Evolutionary conservation across 1,139 yeast genomes (phyloP).

Genomic region (Geotrichum carabidarum): DNA sequence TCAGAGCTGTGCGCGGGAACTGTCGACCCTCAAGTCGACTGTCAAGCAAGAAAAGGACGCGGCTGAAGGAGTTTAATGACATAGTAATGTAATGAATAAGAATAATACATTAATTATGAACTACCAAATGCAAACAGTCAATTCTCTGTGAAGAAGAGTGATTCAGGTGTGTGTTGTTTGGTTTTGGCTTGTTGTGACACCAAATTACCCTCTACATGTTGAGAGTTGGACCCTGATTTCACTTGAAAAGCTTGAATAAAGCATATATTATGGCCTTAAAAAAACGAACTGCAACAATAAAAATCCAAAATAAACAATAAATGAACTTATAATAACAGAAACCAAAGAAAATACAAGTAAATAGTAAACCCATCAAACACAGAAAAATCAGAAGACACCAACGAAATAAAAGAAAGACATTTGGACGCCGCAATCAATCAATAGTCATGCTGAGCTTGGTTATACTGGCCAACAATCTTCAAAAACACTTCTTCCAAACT

Average conservation of each 20-base stretch:
- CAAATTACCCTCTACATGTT: no score
- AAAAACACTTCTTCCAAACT: constrained; percentile 38
- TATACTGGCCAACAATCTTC: constrained; percentile 30
- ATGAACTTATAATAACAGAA: not conserved
- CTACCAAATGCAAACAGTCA: no score
- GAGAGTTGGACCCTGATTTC: no score
- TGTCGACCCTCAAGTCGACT: not conserved
- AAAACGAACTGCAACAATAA: no score
- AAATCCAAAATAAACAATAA: no score
- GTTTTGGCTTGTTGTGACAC: no score
- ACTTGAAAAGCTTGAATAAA: no score
- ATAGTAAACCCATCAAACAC: not conserved
- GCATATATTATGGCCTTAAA: no score
- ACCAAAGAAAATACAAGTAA: not conserved
- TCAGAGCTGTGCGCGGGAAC: constrained; percentile 13
- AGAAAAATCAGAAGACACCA: not conserved
- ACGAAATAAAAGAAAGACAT: not conserved
- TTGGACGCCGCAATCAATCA: not conserved
- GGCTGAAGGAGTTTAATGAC: not conserved
- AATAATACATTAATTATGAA: not conserved
- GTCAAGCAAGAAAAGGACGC: not conserved
- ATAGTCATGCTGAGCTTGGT: not conserved
- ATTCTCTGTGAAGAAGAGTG: no score
- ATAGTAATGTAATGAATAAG: not conserved
- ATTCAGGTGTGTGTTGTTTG: no score